Conservation (phyloP, 257 asterid genomes). For the Paraleonurus japonicus region DNA sequence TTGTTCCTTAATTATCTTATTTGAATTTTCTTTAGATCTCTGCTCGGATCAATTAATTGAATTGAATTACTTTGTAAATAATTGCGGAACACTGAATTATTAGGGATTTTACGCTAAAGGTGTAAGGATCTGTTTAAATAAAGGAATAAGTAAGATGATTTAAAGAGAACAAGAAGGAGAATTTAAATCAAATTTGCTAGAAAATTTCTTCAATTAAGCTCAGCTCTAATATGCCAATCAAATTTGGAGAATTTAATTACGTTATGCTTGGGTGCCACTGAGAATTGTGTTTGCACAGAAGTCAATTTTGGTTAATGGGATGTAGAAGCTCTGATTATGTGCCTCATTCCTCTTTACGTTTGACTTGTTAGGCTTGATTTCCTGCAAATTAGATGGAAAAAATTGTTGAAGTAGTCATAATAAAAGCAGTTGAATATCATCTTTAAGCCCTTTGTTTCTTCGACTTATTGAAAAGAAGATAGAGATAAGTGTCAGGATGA, state of each 20-base stretch:
- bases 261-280: neutral
- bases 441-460: neutral
- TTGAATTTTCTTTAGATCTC: neutral
- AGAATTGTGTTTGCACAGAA: neutral
- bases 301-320: too few relatives aligned
- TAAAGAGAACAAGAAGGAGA: too few relatives aligned
- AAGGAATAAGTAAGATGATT: too few relatives aligned
- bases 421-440: neutral
- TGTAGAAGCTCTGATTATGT: neutral
- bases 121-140: neutral
- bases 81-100: neutral
- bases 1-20: neutral
- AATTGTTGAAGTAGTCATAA: neutral
- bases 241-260: too few relatives aligned
- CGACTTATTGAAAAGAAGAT: neutral
- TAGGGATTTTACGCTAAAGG: neutral
- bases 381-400: conserved; percentile 41
- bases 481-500: neutral
- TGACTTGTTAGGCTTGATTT: conserved; percentile 59
- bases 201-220: too few relatives aligned
- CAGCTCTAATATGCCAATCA: neutral
- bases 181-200: too few relatives aligned
- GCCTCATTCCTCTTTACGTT: conserved; percentile 57
- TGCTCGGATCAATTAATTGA: neutral
- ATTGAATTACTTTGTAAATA: neutral